Evolutionary conservation across 768 basidiomycete species (phyloP), one percentile per base, ranked within the genome.

Genomic region (Pleurotus salmoneostramineus): DNA sequence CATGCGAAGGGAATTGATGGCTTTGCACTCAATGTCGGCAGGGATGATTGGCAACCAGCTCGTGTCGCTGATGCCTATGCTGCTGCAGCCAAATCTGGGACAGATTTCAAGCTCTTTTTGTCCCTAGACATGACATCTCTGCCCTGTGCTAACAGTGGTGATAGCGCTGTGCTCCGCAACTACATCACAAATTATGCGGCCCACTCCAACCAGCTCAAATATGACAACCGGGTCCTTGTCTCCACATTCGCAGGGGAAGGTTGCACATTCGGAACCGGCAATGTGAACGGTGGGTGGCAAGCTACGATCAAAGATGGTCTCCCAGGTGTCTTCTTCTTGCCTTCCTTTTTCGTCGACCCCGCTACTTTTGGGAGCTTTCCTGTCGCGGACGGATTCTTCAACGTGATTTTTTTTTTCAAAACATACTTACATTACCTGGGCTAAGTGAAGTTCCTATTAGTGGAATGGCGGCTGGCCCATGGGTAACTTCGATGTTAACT

Each of bases 401-500:
- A 81, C 58, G 87, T 87, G 64, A 55, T 78, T 64, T 12, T 21
- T 59, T 52, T 14, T 50, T 32, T n/a, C 60, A n/a, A n/a, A n/a
- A n/a, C n/a, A n/a, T n/a, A n/a, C n/a, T n/a, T n/a, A n/a, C 6
- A 54, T 14, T 17, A 21, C 40, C 54, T 57, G 12, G 52, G 49
- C 11, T 44, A 17, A 62, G 50, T 66, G 59, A 59, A 8, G 31
- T 49, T 37, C 15, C 59, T 17, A 32, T n/a, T 48, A 88, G 83
- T 94, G 88, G 88, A 90, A 94, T 67, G 80, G 81, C 31, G 92
- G 77, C 37, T 94, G 92, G 92, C 90, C 92, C 2, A 78, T 78
- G 59, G 50, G 50, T 34, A 51, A 51, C 34, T 51, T 34, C 34
- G 50, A 51, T 37, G 34, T 51, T 1, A 37, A 51, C 34, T 51